Evolutionary conservation across 306 rosid species (phyloP).

Genomic region (Begonia peltatifolia): DNA sequence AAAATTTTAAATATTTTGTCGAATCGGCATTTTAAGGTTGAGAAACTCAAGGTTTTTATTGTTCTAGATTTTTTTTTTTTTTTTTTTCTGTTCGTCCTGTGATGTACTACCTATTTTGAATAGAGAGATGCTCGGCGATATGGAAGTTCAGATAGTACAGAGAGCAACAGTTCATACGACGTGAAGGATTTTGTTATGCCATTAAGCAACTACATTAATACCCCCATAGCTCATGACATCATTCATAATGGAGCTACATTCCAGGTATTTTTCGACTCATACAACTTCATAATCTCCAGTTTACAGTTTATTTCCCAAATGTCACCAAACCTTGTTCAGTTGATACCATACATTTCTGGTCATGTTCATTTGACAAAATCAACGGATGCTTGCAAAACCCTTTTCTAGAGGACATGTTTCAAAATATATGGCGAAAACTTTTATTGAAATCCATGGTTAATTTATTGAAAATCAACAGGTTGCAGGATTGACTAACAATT

Average conservation of each 20-base stretch:
- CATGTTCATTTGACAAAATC: no score
- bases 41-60: no score
- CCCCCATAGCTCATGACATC: constrained; percentile 59
- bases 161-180: constrained; percentile 41
- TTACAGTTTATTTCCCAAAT: no score
- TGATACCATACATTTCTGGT: no score
- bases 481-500: constrained; percentile 96
- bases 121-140: constrained; percentile 57
- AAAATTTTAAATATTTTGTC: no score
- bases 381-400: no score
- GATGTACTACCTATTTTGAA: constrained; percentile 9
- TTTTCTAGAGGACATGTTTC: no score
- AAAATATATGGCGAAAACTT: no score
- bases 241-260: constrained; percentile 92
- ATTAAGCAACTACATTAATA: constrained; percentile 53
- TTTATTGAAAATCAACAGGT: constrained; percentile 37
- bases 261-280: constrained; percentile 40
- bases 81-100: neutral
- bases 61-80: neutral
- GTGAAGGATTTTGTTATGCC: constrained; percentile 78
- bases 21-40: no score
- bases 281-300: no score
- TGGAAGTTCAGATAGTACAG: constrained; percentile 14
- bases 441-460: constrained; percentile 8
- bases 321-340: no score